Percentiles rank a stretch among this genome's conserved stretches.
Evolutionary conservation across 140 eudicot species (phyloP).

Genomic region (Ambrosia hybrid): DNA sequence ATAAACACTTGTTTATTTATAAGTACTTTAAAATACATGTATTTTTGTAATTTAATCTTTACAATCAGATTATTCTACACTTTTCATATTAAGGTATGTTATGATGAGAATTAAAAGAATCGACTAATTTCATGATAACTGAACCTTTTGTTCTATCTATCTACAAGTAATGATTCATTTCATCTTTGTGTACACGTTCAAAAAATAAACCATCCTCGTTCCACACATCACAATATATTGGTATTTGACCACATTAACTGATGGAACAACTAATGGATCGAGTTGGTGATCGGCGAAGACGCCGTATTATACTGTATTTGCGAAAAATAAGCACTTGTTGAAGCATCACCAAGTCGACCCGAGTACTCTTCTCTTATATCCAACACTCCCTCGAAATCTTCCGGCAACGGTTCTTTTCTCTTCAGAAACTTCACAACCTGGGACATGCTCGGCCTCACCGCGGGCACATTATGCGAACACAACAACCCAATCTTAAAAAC

Average conservation of each 20-base stretch:
- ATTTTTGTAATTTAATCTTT: too few relatives aligned
- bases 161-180: neutral
- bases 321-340: conserved; percentile 28
- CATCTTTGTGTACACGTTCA: neutral
- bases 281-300: conserved; percentile 27
- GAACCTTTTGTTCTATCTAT: neutral
- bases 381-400: conserved; percentile 32
- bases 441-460: conserved; percentile 57
- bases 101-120: neutral
- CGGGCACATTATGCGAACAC: conserved; percentile 49
- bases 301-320: conserved; percentile 36
- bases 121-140: neutral
- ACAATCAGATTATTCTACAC: neutral
- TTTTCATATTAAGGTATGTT: neutral
- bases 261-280: conserved; percentile 20
- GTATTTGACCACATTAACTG: conserved; percentile 15
- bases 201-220: neutral
- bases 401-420: conserved; percentile 39
- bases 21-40: too few relatives aligned
- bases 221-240: neutral
- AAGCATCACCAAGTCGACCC: conserved; percentile 37
- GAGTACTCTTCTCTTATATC: conserved; percentile 38
- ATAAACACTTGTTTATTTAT: too few relatives aligned
- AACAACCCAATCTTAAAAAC: conserved; percentile 64
- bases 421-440: conserved; percentile 47